These are phyloP conservation scores for Fusarium sarcochroum DNA, from an alignment of 2,329 filamentous ascomycete species.

Conservation along the genomic window DNA sequence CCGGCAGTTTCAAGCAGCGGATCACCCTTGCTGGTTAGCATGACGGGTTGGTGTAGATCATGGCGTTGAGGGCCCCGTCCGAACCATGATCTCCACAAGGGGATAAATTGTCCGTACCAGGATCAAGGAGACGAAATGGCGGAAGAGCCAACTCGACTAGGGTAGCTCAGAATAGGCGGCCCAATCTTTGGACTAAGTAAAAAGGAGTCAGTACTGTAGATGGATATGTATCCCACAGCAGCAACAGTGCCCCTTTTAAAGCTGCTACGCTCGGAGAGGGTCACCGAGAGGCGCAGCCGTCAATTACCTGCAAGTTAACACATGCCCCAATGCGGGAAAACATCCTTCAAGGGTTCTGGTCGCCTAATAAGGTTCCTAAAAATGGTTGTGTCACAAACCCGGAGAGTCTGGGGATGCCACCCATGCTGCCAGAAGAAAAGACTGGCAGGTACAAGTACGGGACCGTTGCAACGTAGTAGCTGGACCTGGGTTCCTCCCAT, in stretches of 20 bases:
- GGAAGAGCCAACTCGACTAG: conserved; percentile 33
- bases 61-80: conserved; percentile 50
- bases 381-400: conserved; percentile 41
- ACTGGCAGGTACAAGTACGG: conserved; percentile 29
- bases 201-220: conserved; percentile 21
- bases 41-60: conserved; percentile 50
- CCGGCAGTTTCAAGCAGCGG: conserved; percentile 48
- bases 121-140: conserved; percentile 36
- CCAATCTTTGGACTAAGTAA: conserved; percentile 30
- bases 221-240: conserved; percentile 30
- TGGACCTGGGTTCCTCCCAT: conserved; percentile 31
- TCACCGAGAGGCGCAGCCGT: conserved; percentile 43
- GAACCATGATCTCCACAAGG: conserved; percentile 53
- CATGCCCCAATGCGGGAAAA: conserved; percentile 42
- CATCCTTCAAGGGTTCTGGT: conserved; percentile 38
- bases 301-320: conserved; percentile 45
- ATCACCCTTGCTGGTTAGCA: conserved; percentile 46
- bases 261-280: conserved; percentile 28
- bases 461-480: conserved; percentile 32
- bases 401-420: conserved; percentile 34
- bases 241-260: conserved; percentile 38
- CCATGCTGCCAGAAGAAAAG: conserved; percentile 37
- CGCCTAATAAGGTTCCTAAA: conserved; percentile 39
- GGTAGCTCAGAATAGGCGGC: conserved; percentile 31
- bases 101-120: conserved; percentile 49